A percentile compares a stretch with the other conserved stretches of the same genome.
phyloP scores from a whole-genome alignment of 805 yeast genomes.

The Crinitomyces ghanaensis region DNA sequence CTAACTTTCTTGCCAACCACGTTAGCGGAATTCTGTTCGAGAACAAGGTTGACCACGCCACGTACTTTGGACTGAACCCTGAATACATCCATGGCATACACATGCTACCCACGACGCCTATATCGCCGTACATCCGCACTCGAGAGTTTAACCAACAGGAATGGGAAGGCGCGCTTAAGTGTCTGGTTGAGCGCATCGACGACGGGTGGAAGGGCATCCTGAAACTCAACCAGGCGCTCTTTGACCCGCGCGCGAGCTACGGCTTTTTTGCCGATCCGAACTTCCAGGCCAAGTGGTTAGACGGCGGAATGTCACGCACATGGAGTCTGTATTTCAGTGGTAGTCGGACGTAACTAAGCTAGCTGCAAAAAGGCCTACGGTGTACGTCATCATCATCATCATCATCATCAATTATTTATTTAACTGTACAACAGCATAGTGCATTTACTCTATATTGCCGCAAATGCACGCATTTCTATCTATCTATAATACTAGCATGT shows the following conservation, averaged over 20 bases:
- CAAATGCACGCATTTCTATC: neutral
- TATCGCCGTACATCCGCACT: slow-evolving; percentile 41
- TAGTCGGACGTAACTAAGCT: too few relatives aligned
- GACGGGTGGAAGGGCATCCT: slow-evolving; percentile 55
- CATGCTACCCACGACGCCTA: slow-evolving; percentile 64
- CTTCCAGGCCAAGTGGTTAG: slow-evolving; percentile 49
- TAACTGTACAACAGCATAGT: slow-evolving; percentile 1
- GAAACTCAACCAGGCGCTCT: slow-evolving; percentile 61
- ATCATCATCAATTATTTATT: neutral
- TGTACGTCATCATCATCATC: too few relatives aligned
- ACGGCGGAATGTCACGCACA: slow-evolving; percentile 75
- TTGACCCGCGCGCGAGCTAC: slow-evolving; percentile 54
- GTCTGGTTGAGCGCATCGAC: slow-evolving; percentile 34
- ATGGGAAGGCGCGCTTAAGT: slow-evolving; percentile 43
- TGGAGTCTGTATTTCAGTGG: slow-evolving; percentile 76
- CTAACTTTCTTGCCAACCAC: slow-evolving; percentile 41
- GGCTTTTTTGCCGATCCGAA: slow-evolving; percentile 46
- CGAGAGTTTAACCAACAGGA: slow-evolving; percentile 40
- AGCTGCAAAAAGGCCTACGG: too few relatives aligned
- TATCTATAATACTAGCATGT: too few relatives aligned
- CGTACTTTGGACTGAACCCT: slow-evolving; percentile 52
- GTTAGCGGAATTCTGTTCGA: slow-evolving; percentile 66
- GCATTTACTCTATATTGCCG: neutral
- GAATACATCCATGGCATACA: slow-evolving; percentile 73
- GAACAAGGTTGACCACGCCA: slow-evolving; percentile 62